Evolutionary conservation across 495 filamentous ascomycete species (phyloP).

Genomic region (Xylaria cubensis): DNA sequence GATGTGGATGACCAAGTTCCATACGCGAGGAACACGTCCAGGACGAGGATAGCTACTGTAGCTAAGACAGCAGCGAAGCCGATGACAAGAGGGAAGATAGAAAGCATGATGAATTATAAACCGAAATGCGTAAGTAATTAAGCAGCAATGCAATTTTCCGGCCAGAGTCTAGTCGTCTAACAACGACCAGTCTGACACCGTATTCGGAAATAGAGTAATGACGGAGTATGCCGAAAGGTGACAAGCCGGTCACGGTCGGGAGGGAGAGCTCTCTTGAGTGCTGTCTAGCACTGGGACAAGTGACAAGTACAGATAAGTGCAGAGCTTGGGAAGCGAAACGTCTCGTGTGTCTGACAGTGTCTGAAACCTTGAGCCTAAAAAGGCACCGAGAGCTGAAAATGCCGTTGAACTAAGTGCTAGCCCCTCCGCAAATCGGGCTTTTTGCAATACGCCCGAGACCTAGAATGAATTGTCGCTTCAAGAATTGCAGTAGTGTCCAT

Average conservation of each 20-base stretch:
- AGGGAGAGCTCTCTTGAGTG: not conserved
- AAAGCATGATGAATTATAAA: not conserved
- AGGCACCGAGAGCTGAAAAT: not conserved
- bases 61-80: constrained; percentile 48
- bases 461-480: constrained; percentile 26
- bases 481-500: constrained; percentile 33
- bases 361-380: constrained; percentile 21
- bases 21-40: constrained; percentile 50
- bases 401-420: not conserved
- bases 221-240: not conserved
- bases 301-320: not conserved
- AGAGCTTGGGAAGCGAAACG: constrained; percentile 3
- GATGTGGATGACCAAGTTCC: constrained; percentile 41
- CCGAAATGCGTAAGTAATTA: too few relatives aligned
- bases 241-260: not conserved
- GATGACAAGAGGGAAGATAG: constrained; percentile 43
- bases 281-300: not conserved
- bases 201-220: not conserved
- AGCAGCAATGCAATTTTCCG: not conserved
- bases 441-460: constrained; percentile 20
- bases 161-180: not conserved
- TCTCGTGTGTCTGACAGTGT: constrained; percentile 10
- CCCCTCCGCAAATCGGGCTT: constrained; percentile 1
- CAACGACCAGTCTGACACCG: not conserved
- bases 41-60: constrained; percentile 47